Evolutionary conservation across 2,329 filamentous ascomycete species (phyloP).

Genomic region (Trichoderma endophyticum): DNA sequence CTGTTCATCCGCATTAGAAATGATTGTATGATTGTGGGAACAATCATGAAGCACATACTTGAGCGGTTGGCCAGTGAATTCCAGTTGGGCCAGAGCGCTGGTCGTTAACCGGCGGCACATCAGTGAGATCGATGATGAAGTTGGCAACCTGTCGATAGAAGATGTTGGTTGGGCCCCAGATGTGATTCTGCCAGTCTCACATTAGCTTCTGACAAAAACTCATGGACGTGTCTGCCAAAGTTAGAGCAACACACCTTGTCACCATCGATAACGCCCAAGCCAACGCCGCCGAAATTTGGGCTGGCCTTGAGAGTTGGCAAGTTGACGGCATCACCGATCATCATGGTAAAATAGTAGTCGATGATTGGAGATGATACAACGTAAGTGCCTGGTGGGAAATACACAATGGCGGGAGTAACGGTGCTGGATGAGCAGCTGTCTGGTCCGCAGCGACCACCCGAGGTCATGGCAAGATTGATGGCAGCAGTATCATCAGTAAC

Average conservation of each 20-base stretch:
- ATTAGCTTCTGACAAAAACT: background rate
- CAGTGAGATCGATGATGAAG: background rate
- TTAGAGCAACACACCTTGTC: background rate
- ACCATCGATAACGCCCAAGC: background rate
- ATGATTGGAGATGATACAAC: slow-evolving; percentile 46
- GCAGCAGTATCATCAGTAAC: slow-evolving; percentile 35
- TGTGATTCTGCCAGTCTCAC: slow-evolving; percentile 21
- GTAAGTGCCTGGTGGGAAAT: slow-evolving; percentile 56
- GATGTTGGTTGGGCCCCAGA: background rate
- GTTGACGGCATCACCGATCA: slow-evolving; percentile 26
- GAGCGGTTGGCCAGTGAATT: background rate
- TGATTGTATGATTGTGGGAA: background rate
- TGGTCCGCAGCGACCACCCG: slow-evolving; percentile 14
- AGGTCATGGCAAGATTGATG: slow-evolving; percentile 36
- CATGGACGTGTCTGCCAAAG: background rate
- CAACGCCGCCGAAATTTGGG: slow-evolving; percentile 24
- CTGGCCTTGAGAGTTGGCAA: background rate
- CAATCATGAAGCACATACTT: background rate
- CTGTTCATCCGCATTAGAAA: background rate
- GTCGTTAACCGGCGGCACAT: background rate
- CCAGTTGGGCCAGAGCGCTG: background rate
- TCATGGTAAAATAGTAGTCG: slow-evolving; percentile 49
- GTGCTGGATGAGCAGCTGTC: slow-evolving; percentile 22
- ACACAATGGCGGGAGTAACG: slow-evolving; percentile 37
- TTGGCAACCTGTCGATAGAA: slow-evolving; percentile 3